These are phyloP conservation scores for Saturnispora ahearnii DNA, from an alignment of 805 yeast species.

Conservation along the genomic window DNA sequence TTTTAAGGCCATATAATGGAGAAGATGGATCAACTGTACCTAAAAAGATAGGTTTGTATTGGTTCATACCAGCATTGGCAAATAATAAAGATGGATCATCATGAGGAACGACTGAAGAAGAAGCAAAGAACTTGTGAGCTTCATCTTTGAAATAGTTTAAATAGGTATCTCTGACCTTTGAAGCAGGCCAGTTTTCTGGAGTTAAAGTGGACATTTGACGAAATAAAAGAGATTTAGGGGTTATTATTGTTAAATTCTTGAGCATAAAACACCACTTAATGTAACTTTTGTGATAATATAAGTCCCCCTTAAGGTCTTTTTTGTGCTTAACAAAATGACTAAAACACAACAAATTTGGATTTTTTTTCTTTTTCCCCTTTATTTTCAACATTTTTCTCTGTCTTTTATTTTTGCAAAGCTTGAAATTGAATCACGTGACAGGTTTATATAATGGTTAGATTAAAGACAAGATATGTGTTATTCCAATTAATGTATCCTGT, in stretches of 20 bases:
- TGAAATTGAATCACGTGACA: neutral
- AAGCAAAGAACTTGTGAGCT: slow-evolving; percentile 76
- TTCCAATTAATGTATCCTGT: slow-evolving; percentile 73
- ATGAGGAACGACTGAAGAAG: slow-evolving; percentile 93
- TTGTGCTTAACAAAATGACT: neutral
- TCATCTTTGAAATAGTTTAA: slow-evolving; percentile 64
- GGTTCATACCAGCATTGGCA: slow-evolving; percentile 99
- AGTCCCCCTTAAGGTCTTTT: neutral
- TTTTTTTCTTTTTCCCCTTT: neutral
- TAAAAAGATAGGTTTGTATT: slow-evolving; percentile 92
- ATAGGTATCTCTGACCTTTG: slow-evolving; percentile 65
- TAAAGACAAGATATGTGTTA: slow-evolving; percentile 74
- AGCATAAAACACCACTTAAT: neutral
- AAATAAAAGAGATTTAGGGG: neutral
- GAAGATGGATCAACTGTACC: slow-evolving; percentile 96
- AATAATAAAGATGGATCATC: slow-evolving; percentile 95
- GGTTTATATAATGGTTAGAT: slow-evolving; percentile 61
- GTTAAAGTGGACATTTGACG: slow-evolving; percentile 11
- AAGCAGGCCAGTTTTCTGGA: slow-evolving; percentile 37
- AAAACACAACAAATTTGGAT: neutral
- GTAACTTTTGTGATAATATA: neutral
- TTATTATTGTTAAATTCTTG: neutral
- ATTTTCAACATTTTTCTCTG: neutral
- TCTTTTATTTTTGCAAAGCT: neutral
- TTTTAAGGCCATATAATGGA: slow-evolving; percentile 70